These are phyloP conservation scores for Oehlia diaphana DNA, from an alignment of 192 early-diverging fungal species.

Conservation along the genomic window DNA sequence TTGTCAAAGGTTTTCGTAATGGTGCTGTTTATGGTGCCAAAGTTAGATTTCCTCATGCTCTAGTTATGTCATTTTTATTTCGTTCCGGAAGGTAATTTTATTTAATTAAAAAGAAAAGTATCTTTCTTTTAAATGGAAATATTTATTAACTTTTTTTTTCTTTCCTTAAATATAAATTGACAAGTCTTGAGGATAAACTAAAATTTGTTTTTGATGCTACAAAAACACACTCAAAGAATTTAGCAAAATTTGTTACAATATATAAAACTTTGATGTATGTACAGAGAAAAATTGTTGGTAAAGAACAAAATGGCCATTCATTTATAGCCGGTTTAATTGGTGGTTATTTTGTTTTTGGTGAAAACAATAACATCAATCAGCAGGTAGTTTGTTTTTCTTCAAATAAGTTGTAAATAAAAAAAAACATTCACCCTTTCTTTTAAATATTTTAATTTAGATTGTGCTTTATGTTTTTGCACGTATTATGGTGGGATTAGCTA, in stretches of 20 bases:
- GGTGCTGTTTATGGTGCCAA: conserved; percentile 97
- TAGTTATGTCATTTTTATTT: conserved; percentile 97
- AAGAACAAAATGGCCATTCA: conserved; percentile 72
- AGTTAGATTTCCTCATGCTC: conserved; percentile 94
- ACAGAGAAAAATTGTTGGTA: conserved; percentile 68
- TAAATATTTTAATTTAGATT: conserved; percentile 50
- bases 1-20: conserved; percentile 91
- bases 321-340: conserved; percentile 91
- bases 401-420: not conserved
- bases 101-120: not conserved
- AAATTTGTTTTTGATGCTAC: conserved; percentile 81
- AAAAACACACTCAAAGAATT: conserved; percentile 82
- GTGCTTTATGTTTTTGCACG: conserved; percentile 93
- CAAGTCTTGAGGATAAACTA: conserved; percentile 76
- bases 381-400: conserved; percentile 59
- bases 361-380: conserved; percentile 94
- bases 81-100: conserved; percentile 71
- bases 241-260: conserved; percentile 90
- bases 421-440: not conserved
- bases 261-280: conserved; percentile 90
- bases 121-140: not conserved
- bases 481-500: conserved; percentile 83
- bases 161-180: not conserved
- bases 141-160: not conserved
- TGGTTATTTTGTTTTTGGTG: conserved; percentile 92